These are phyloP conservation scores for Wickerhamomyces strasburgensis DNA, from an alignment of 805 yeast species.

Conservation along the genomic window DNA sequence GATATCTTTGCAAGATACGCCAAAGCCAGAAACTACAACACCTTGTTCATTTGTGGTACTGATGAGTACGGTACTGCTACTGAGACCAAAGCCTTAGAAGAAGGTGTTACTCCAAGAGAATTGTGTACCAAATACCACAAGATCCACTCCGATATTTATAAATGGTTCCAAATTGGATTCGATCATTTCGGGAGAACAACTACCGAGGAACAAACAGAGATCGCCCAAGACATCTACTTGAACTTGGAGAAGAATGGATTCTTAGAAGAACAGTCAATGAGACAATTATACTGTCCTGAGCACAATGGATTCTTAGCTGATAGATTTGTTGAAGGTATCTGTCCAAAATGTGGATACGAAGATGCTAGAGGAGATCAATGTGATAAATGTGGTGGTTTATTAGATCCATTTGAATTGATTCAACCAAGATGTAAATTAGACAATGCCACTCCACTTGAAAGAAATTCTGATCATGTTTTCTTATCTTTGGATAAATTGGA, in stretches of 20 bases:
- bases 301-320: conserved; percentile 94
- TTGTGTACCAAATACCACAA: conserved; percentile 87
- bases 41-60: conserved; percentile 90
- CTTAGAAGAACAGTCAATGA: conserved; percentile 82
- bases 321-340: conserved; percentile 93
- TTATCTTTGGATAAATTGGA: conserved; percentile 81
- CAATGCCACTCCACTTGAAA: conserved; percentile 71
- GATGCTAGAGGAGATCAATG: conserved; percentile 99
- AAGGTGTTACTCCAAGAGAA: conserved; percentile 80
- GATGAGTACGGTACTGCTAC: conserved; percentile 99
- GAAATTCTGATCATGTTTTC: conserved; percentile 81
- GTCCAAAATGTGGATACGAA: conserved; percentile 91
- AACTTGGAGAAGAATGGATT: conserved; percentile 70
- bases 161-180: conserved; percentile 95
- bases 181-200: conserved; percentile 97
- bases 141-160: conserved; percentile 84
- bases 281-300: conserved; percentile 85
- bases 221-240: conserved; percentile 89
- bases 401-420: conserved; percentile 89
- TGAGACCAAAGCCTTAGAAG: conserved; percentile 96
- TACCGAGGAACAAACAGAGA: conserved; percentile 84
- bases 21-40: conserved; percentile 82
- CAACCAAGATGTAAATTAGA: conserved; percentile 96
- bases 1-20: conserved; percentile 90
- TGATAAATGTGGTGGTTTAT: conserved; percentile 87